These are phyloP conservation scores for Ustilago hordei DNA, from an alignment of 1,284 basidiomycete genomes.

Conservation along the genomic window DNA sequence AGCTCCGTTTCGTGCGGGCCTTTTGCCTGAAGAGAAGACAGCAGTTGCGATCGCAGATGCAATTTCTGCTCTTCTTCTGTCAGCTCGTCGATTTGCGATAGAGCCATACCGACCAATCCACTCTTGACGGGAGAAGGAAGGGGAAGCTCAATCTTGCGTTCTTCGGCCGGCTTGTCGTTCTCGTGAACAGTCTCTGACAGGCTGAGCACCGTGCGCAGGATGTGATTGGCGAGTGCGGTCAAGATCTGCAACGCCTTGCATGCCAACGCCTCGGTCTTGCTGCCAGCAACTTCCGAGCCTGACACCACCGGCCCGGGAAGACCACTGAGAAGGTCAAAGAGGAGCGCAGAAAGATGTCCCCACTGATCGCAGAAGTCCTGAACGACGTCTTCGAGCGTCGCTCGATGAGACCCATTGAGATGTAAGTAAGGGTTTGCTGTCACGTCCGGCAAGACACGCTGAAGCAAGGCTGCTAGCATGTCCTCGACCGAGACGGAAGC, in stretches of 20 bases:
- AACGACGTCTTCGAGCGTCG: constrained; percentile 31
- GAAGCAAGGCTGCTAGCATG: constrained; percentile 15
- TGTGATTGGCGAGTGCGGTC: constrained; percentile 42
- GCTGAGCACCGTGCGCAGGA: constrained; percentile 26
- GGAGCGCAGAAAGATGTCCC: constrained; percentile 20
- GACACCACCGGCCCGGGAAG: constrained; percentile 7
- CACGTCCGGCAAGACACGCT: constrained; percentile 25
- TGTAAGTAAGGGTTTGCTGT: constrained; percentile 17
- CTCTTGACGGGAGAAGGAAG: constrained; percentile 1
- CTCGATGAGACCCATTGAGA: constrained; percentile 11
- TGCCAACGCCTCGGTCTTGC: constrained; percentile 16
- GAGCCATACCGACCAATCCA: constrained; percentile 24
- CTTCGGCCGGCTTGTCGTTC: constrained; percentile 21
- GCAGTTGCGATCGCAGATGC: constrained; percentile 21
- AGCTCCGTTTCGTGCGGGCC: neutral
- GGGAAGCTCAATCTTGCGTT: constrained; percentile 15
- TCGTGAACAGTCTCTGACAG: constrained; percentile 39
- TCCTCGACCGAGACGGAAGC: constrained; percentile 33
- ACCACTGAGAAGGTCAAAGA: constrained; percentile 17
- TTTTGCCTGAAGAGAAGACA: constrained; percentile 8
- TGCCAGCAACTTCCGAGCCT: neutral
- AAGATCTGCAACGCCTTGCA: constrained; percentile 33
- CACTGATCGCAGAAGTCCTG: constrained; percentile 24
- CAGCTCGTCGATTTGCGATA: constrained; percentile 30
- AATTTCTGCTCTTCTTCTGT: constrained; percentile 16